These are phyloP conservation scores for Wakefieldia striispora DNA, from an alignment of 768 basidiomycete species.

Conservation along the genomic window DNA sequence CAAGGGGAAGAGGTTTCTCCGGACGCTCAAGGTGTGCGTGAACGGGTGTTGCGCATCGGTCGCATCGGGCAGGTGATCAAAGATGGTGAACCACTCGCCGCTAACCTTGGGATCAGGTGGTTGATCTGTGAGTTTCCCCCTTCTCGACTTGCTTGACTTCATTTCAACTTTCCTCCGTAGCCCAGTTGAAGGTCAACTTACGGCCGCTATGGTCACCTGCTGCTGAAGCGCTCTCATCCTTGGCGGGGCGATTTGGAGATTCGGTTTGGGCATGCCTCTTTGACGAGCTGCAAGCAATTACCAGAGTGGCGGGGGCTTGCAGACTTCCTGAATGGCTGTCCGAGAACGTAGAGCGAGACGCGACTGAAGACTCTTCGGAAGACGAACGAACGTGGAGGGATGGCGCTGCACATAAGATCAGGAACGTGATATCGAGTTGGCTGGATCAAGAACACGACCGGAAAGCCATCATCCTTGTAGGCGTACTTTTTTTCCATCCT, in stretches of 20 bases:
- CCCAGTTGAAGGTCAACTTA: conserved; percentile 91
- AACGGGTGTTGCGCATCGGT: conserved; percentile 76
- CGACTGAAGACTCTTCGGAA: conserved; percentile 45
- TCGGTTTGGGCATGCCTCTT: conserved; percentile 72
- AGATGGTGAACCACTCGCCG: conserved; percentile 48
- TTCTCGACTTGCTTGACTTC: not conserved
- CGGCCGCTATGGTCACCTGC: conserved; percentile 89
- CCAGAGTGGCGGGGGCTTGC: conserved; percentile 1
- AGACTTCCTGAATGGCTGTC: conserved; percentile 28
- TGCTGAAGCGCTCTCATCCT: conserved; percentile 55
- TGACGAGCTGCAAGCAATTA: conserved; percentile 49
- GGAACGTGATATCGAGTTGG: conserved; percentile 50
- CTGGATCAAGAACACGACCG: conserved; percentile 30
- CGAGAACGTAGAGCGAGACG: conserved; percentile 16
- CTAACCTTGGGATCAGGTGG: conserved; percentile 70
- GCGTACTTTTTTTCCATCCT: not conserved
- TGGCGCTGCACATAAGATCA: conserved; percentile 64
- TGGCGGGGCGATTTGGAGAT: conserved; percentile 60
- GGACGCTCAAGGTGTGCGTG: conserved; percentile 78
- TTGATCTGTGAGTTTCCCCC: conserved; percentile 53
- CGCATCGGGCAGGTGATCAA: conserved; percentile 62
- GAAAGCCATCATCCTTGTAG: conserved; percentile 36
- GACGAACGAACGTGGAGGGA: conserved; percentile 77
- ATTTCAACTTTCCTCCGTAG: conserved; percentile 34
- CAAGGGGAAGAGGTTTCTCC: conserved; percentile 80